These are phyloP conservation scores for Tolypocladium guangdongense DNA, from an alignment of 2,329 filamentous ascomycete species.

Conservation along the genomic window DNA sequence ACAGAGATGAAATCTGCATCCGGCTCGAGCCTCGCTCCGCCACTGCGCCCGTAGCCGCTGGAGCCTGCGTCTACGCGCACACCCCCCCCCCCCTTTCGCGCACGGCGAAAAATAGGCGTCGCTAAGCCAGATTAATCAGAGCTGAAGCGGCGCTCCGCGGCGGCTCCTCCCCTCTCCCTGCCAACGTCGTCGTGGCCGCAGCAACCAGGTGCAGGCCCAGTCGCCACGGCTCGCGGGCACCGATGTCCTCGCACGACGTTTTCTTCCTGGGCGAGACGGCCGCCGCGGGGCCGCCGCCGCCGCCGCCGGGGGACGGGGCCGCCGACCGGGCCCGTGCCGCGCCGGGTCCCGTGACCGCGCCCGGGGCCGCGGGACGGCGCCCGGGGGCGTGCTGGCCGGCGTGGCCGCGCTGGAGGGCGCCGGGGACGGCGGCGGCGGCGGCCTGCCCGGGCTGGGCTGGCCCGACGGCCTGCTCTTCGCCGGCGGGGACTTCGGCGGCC, in stretches of 20 bases:
- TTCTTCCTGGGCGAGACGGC: conserved; percentile 2
- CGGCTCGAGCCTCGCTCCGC: neutral
- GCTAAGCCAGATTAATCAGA: no score
- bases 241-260: conserved; percentile 3
- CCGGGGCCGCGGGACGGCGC: no score
- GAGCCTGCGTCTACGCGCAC: no score
- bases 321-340: neutral
- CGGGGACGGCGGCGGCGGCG: neutral
- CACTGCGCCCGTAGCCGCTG: no score
- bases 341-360: no score
- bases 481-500: neutral
- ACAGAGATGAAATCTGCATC: neutral
- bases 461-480: conserved; percentile 4
- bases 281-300: neutral
- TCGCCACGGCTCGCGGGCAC: neutral
- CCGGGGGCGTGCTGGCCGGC: no score
- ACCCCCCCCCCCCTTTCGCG: no score
- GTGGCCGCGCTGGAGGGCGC: neutral
- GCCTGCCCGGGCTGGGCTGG: conserved; percentile 4
- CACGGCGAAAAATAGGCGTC: no score
- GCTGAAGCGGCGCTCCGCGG: no score
- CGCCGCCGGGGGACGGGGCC: neutral
- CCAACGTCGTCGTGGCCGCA: neutral
- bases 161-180: neutral
- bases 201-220: neutral